Conservation (phyloP, 106 monocot genomes). For the Dendrobium huoshanense region DNA sequence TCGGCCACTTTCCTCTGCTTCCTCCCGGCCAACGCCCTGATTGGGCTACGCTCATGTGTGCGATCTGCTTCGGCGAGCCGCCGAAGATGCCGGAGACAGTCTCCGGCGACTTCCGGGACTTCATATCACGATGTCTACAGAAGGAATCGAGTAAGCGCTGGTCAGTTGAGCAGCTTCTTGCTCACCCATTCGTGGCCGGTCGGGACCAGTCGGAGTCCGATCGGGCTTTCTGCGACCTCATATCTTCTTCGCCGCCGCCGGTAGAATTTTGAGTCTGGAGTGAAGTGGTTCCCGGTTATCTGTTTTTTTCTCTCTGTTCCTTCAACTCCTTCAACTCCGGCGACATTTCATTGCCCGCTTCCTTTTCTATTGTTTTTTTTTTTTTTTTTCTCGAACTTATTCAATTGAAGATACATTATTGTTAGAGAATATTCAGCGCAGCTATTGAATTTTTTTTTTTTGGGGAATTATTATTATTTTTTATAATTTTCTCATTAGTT, state of each 20-base stretch:
- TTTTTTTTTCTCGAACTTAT: not conserved
- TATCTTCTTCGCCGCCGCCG: not conserved
- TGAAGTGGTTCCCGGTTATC: not conserved
- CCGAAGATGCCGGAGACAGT: constrained; percentile 30
- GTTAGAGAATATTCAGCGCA: not conserved
- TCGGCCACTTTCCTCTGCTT: constrained; percentile 58
- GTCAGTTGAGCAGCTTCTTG: constrained; percentile 48
- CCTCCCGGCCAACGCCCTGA: constrained; percentile 58
- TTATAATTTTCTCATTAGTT: no score
- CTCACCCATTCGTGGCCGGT: constrained; percentile 52
- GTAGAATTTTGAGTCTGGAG: not conserved
- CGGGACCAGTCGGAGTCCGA: constrained; percentile 22
- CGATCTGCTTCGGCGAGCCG: constrained; percentile 70
- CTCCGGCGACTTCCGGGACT: constrained; percentile 41
- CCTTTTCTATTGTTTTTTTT: not conserved
- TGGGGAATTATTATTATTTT: no score
- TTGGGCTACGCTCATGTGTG: constrained; percentile 82
- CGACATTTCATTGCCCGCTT: not conserved
- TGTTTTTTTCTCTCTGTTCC: not conserved
- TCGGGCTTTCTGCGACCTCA: constrained; percentile 8
- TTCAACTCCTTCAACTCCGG: no score
- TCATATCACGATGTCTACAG: constrained; percentile 59
- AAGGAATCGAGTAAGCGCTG: constrained; percentile 57
- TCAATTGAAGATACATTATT: not conserved
- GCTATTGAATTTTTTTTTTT: not conserved